These are phyloP conservation scores for Logfia minima DNA, from an alignment of 129 eudicot species.

Conservation along the genomic window DNA sequence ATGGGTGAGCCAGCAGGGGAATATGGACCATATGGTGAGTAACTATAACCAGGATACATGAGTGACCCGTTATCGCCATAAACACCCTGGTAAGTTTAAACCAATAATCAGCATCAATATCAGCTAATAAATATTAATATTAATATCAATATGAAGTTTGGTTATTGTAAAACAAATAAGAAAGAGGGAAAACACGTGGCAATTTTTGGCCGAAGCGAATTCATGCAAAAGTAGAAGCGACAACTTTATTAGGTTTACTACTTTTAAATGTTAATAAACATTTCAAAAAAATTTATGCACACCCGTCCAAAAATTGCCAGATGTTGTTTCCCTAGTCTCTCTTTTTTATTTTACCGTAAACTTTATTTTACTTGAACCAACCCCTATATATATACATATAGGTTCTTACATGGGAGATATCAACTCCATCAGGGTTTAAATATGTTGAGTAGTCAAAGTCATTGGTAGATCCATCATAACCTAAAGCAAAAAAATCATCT, in stretches of 20 bases:
- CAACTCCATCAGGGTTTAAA: conserved; percentile 63
- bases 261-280: not conserved
- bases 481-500: conserved; percentile 23
- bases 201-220: too few species aligned
- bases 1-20: conserved; percentile 70
- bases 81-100: conserved; percentile 41
- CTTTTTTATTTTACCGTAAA: too few species aligned
- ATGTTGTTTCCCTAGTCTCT: too few species aligned
- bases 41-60: conserved; percentile 72
- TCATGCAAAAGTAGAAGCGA: too few species aligned
- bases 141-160: not conserved
- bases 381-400: not conserved
- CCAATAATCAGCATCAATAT: not conserved
- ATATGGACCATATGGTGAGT: conserved; percentile 65
- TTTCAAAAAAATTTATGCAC: not conserved
- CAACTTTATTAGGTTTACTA: too few species aligned
- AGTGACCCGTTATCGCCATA: conserved; percentile 70
- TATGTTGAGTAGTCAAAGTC: conserved; percentile 66
- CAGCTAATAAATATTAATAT: not conserved
- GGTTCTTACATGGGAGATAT: conserved; percentile 51
- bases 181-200: too few species aligned
- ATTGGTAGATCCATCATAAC: conserved; percentile 26
- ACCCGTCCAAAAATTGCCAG: too few species aligned
- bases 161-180: not conserved
- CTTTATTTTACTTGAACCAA: not conserved